phyloP scores from a whole-genome alignment of 306 rosid genomes.

The Geum urbanum region DNA sequence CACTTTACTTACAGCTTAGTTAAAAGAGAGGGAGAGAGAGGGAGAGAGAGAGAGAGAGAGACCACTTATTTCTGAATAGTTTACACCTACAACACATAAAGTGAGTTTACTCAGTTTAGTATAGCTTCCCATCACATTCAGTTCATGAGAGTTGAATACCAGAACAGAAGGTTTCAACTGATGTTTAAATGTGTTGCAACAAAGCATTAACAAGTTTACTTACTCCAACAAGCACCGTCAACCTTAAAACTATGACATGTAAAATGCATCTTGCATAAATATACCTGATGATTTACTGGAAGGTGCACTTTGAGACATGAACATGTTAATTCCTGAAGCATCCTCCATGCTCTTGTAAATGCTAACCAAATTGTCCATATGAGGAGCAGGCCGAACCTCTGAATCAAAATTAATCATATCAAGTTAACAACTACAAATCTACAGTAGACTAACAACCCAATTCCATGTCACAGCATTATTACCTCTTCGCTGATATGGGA shows the following conservation, averaged over 20 bases:
- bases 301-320: conserved; percentile 55
- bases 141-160: not conserved
- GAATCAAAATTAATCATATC: not conserved
- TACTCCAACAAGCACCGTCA: not conserved
- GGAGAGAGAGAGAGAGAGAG: too few relatives aligned
- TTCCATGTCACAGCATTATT: conserved; percentile 16
- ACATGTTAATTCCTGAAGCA: conserved; percentile 64
- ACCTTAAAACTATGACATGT: not conserved
- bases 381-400: conserved; percentile 93
- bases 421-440: not conserved
- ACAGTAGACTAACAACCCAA: not conserved
- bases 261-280: not conserved
- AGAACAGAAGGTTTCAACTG: not conserved
- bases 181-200: not conserved
- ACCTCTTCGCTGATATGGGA: conserved; percentile 86
- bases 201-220: not conserved
- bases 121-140: not conserved
- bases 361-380: conserved; percentile 79
- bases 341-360: conserved; percentile 81
- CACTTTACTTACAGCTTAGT: too few relatives aligned
- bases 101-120: not conserved
- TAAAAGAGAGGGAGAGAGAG: too few relatives aligned
- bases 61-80: not conserved
- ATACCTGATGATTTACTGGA: conserved; percentile 54
- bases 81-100: not conserved